A percentile compares a stretch with the other conserved stretches of the same genome.
Evolutionary conservation across 139 green algal genomes (phyloP).

Genomic region (Micractinium sp.): DNA sequence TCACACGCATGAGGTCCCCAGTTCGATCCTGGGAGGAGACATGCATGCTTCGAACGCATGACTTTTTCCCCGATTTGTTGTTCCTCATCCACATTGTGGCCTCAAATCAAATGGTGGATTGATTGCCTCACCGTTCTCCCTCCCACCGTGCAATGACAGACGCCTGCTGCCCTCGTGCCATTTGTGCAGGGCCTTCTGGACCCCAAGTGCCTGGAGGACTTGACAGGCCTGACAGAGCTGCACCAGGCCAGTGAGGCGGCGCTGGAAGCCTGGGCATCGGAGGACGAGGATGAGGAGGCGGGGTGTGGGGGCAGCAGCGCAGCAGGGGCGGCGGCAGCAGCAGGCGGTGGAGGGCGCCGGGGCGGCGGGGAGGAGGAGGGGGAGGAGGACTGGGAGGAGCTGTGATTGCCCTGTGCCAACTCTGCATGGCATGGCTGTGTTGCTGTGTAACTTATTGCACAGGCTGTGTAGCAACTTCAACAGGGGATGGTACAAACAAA

Average conservation of each 20-base stretch:
- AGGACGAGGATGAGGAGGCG: conserved; percentile 1
- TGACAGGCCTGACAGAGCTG: conserved; percentile 85
- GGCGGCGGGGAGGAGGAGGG: not conserved
- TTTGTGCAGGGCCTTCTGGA: conserved; percentile 40
- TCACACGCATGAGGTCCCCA: conserved; percentile 27
- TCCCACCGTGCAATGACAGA: too few relatives aligned
- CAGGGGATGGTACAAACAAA: not conserved
- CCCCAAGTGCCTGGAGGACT: conserved; percentile 71
- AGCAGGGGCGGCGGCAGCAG: not conserved
- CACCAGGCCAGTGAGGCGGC: conserved; percentile 47
- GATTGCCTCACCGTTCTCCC: too few relatives aligned
- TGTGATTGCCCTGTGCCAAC: not conserved
- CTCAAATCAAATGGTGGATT: too few relatives aligned
- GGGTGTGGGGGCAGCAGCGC: too few relatives aligned
- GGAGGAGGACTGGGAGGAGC: conserved; percentile 11
- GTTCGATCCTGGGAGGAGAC: conserved; percentile 8
- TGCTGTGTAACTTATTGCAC: not conserved
- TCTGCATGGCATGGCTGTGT: not conserved
- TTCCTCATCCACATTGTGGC: too few relatives aligned
- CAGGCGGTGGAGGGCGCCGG: not conserved
- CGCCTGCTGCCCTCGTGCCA: too few relatives aligned
- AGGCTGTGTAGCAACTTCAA: not conserved
- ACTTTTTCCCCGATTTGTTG: not conserved
- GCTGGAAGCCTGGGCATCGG: conserved; percentile 15
- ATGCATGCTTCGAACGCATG: not conserved